Percentiles rank a stretch among this genome's conserved stretches.
Evolutionary conservation across 2,329 filamentous ascomycete species (phyloP).

Genomic region (Cadophora sp.): DNA sequence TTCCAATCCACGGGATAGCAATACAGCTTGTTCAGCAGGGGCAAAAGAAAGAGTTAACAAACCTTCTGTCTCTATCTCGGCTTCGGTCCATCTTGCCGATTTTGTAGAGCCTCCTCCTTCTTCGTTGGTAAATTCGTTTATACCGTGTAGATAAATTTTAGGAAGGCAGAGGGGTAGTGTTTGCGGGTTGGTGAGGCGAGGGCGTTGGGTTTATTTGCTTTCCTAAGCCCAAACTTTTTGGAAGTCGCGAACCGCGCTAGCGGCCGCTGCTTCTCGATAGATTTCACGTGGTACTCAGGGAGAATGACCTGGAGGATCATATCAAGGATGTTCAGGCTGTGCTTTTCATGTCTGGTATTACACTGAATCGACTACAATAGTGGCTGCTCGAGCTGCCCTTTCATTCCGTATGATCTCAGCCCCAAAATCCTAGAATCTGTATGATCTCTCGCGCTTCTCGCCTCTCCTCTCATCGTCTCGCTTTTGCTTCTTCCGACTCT

Average conservation of each 20-base stretch:
- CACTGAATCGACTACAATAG: constrained; percentile 27
- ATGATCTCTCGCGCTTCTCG: constrained; percentile 55
- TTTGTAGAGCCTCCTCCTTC: background rate
- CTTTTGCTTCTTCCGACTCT: constrained; percentile 89
- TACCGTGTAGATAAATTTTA: background rate
- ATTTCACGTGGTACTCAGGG: constrained; percentile 6
- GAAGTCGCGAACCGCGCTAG: constrained; percentile 16
- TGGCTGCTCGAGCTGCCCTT: constrained; percentile 6
- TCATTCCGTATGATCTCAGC: constrained; percentile 22
- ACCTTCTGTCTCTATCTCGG: constrained; percentile 52
- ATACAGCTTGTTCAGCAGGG: background rate
- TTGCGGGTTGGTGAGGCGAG: background rate
- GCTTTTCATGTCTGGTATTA: constrained; percentile 31
- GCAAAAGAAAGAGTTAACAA: constrained; percentile 32
- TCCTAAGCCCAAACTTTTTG: constrained; percentile 6
- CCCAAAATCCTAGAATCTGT: constrained; percentile 37
- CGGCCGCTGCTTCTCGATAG: constrained; percentile 10
- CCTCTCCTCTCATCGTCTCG: constrained; percentile 80
- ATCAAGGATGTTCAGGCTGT: background rate
- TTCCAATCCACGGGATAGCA: background rate
- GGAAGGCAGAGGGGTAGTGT: background rate
- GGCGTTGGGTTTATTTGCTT: background rate
- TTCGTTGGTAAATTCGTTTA: background rate
- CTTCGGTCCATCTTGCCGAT: constrained; percentile 44
- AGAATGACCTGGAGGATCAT: no score